phyloP scores from a whole-genome alignment of 768 basidiomycete species.

The Trametes coccinea region DNA sequence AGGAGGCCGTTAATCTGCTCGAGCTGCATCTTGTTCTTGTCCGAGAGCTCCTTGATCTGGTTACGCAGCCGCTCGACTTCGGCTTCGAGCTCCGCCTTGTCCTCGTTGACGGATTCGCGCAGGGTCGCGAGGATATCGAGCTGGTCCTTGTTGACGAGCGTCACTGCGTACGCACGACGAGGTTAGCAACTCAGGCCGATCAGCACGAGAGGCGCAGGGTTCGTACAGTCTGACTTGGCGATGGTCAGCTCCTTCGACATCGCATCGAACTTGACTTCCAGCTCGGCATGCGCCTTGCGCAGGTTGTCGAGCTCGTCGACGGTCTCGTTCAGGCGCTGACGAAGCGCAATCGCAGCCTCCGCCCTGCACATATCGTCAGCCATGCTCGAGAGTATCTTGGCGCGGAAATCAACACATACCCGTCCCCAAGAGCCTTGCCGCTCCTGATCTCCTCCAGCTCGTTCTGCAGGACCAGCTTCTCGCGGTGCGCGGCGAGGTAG shows the following conservation, averaged over 20 bases:
- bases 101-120: slow-evolving; percentile 86
- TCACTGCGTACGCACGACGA: slow-evolving; percentile 51
- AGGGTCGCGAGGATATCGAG: slow-evolving; percentile 84
- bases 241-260: slow-evolving; percentile 70
- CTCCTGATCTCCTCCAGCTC: slow-evolving; percentile 87
- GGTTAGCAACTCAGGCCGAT: neutral
- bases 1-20: slow-evolving; percentile 86
- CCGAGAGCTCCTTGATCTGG: slow-evolving; percentile 67
- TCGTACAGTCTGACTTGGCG: slow-evolving; percentile 82
- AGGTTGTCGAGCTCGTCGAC: slow-evolving; percentile 77
- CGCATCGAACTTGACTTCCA: slow-evolving; percentile 68
- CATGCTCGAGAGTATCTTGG: neutral
- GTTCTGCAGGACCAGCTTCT: slow-evolving; percentile 75
- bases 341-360: slow-evolving; percentile 85
- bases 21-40: slow-evolving; percentile 89
- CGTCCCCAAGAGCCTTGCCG: slow-evolving; percentile 82
- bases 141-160: slow-evolving; percentile 90
- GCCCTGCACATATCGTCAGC: slow-evolving; percentile 45
- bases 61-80: slow-evolving; percentile 66
- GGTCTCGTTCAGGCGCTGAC: slow-evolving; percentile 85
- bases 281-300: slow-evolving; percentile 64
- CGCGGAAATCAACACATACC: slow-evolving; percentile 45
- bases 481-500: slow-evolving; percentile 81
- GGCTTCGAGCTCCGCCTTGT: slow-evolving; percentile 72
- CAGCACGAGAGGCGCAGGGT: neutral